Conservation (phyloP, 345 rosid species). For the Syzygium jambos region DNA sequence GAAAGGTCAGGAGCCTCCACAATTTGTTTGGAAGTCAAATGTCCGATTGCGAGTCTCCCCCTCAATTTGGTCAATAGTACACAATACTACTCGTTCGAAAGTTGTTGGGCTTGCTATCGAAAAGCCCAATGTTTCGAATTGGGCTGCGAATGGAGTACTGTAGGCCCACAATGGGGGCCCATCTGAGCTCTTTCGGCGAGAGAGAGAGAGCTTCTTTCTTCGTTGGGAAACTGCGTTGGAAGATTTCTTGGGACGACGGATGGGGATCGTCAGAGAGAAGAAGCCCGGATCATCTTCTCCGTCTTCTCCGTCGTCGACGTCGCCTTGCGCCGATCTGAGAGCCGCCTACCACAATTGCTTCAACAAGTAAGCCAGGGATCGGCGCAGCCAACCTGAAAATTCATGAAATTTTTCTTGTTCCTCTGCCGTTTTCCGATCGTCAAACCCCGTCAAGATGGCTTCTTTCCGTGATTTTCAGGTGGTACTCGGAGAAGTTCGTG, state of each 20-base stretch:
- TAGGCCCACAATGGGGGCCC: background rate
- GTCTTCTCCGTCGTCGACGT: constrained; percentile 39
- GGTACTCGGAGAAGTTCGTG: constrained; percentile 83
- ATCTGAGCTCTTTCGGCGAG: background rate
- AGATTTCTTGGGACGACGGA: background rate
- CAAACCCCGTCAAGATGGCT: background rate
- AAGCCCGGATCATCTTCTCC: background rate
- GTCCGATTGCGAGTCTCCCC: background rate
- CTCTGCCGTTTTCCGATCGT: background rate
- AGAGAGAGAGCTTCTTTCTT: rapidly evolving
- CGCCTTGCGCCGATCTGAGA: constrained; percentile 68
- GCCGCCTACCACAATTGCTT: constrained; percentile 77
- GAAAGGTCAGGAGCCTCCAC: background rate
- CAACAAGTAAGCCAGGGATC: constrained; percentile 29
- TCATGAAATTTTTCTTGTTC: background rate
- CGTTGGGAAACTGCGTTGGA: background rate
- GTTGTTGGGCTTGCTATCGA: background rate
- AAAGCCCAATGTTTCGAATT: background rate
- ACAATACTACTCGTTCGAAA: rapidly evolving
- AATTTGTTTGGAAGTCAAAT: background rate
- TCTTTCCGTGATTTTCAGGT: constrained; percentile 21
- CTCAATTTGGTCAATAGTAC: background rate
- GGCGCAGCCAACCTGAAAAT: background rate
- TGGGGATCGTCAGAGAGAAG: constrained; percentile 32
- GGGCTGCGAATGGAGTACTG: rapidly evolving